Base-by-base conservation (phyloP, 2,329 filamentous ascomycete species). In the Penicillium griseofulvum region DNA sequence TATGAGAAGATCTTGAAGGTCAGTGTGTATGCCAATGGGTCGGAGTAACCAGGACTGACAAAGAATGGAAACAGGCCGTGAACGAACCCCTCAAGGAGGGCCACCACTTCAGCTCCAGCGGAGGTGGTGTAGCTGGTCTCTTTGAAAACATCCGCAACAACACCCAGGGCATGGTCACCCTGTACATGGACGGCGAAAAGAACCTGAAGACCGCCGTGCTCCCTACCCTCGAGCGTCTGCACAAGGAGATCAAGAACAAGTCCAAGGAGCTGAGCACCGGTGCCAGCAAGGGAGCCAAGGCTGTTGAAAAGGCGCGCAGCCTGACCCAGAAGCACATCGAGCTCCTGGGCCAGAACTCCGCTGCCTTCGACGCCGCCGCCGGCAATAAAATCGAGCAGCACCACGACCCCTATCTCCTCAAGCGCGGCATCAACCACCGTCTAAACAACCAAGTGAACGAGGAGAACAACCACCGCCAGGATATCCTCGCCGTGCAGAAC, bases 231-330 rank as follows among this genome's bases (percentile, higher is more conserved):
- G 90, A 95, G 66, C 88, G 91, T 49, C 81, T 99, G 46, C 92
- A 97, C 78, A 87, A 90, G 72, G 94, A 97, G 74, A 94, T 99
- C 80, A 99, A 97, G 83, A 87, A 89, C 78, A 97, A 97, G 80
- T 82, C 85, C 60, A 97, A 97, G 80, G 92, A 97, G 76, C 83
- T 99, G 47, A 82, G 84, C 41, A 82, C 86, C 58, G 92, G 93
- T 9, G 90, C 89, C 22, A 83, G 86, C 58, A 96, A 95, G 80
- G 84, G 87, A 16, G 86, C 89, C 63, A 99, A 97, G 78, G 86
- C 90, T 48, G 91, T 99, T 22, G 91, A 96, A 59, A 97, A 96
- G 79, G 87, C 90, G 9, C 89, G 93, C 57, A 85, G 86, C 65
- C 79, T 78, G 7, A 97, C 93, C 0, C 93, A 99, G 78, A 97